Conservation (phyloP, 2,329 filamentous ascomycete species). For the Fusarium newnesense region DNA sequence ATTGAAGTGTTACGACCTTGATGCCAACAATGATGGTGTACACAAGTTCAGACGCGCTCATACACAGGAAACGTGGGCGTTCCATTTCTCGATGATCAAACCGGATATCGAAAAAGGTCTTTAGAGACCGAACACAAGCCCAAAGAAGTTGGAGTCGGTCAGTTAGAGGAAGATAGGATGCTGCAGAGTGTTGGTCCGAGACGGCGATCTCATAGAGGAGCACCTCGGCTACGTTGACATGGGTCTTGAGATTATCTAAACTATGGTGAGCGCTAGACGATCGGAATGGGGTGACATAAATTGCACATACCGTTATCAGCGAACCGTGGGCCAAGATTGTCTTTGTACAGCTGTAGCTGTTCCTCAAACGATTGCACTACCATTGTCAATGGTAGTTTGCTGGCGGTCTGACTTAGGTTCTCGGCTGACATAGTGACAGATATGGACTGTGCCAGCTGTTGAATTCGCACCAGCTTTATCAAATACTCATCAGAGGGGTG, state of each 20-base stretch:
- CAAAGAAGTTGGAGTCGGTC: slow-evolving; percentile 59
- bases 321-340: slow-evolving; percentile 50
- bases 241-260: slow-evolving; percentile 53
- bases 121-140: slow-evolving; percentile 55
- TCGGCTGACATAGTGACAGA: slow-evolving; percentile 52
- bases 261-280: slow-evolving; percentile 5
- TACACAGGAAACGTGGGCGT: slow-evolving; percentile 54
- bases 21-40: slow-evolving; percentile 59
- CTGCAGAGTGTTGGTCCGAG: slow-evolving; percentile 50
- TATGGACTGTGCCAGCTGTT: slow-evolving; percentile 61
- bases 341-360: slow-evolving; percentile 54
- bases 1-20: slow-evolving; percentile 57
- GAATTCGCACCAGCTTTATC: slow-evolving; percentile 58
- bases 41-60: slow-evolving; percentile 59
- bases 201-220: slow-evolving; percentile 60
- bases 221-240: slow-evolving; percentile 57
- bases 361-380: slow-evolving; percentile 57
- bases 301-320: slow-evolving; percentile 47
- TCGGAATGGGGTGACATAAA: not conserved
- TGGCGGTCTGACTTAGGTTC: slow-evolving; percentile 43
- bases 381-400: slow-evolving; percentile 54
- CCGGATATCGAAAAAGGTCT: slow-evolving; percentile 53
- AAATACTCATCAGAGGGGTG: slow-evolving; percentile 57
- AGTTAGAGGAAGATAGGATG: slow-evolving; percentile 47
- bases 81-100: slow-evolving; percentile 47